Evolutionary conservation across 2,329 filamentous ascomycete species (phyloP), one percentile per base, ranked within the genome.

Genomic region (Phymatotrichopsis omnivora): DNA sequence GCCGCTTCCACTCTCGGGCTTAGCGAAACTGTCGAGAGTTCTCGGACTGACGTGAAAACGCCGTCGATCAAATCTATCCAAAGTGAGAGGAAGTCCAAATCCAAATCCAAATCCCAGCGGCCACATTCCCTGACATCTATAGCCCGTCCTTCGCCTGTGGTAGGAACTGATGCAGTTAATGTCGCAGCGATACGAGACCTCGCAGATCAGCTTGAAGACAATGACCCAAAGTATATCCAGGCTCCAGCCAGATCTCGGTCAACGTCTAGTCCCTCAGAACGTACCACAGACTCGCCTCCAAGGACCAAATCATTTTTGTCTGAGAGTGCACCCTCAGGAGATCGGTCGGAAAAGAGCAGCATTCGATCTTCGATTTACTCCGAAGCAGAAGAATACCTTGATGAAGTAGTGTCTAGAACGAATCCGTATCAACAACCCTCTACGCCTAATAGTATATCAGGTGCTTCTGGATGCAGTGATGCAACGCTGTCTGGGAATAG

Each of bases 1-100:
- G 61, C 61, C n/a, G 53, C 63, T 4, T 58, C 61, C 36, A 53
- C 57, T 16, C 62, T 65, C 25, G 64, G 65, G 30, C 61, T 63
- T 5, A 63, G 64, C 52, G 62, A 56, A 22, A 31, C 31, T 12
- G 44, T 32, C 4, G 48, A 49, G 10, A 27, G 41, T 17, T 23
- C 50, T 38, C 29, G 52, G 41, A 20, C 48, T 39, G 28, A 43
- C 30, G 40, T 46, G 46, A 46, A 46, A 45, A 45, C 44, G 22
- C 40, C 43, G 22, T 49, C 35, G 17, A 42, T 41, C 27, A 56
- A 42, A 27, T 52, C 41, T 14, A 48, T 32, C 35, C 44, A 44
- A 20, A 29, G 49, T 35, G 50, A 54, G 34, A 43, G 55, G 17
- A 56, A 51, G 39, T 35, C 42, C 41, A 42, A 39, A n/a, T n/a